These are phyloP conservation scores for Diaporthe velutina DNA, from an alignment of 2,329 filamentous ascomycete genomes.

Conservation along the genomic window DNA sequence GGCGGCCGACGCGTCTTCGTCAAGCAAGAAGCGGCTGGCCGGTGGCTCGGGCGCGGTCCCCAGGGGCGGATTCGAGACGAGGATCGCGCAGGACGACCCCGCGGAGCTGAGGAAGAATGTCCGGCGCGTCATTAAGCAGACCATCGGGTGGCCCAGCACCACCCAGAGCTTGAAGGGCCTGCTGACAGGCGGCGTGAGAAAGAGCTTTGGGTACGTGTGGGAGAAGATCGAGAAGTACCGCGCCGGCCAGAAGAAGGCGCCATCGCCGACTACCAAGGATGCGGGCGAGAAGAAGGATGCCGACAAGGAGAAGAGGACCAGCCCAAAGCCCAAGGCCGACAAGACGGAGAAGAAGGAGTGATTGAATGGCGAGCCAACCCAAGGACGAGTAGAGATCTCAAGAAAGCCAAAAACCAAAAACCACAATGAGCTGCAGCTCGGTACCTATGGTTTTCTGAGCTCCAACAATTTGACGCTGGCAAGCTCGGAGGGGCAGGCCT, in stretches of 20 bases:
- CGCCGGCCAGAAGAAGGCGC: conserved; percentile 53
- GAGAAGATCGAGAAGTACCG: conserved; percentile 83
- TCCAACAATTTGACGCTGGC: neutral
- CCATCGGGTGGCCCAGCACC: conserved; percentile 92
- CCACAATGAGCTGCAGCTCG: neutral
- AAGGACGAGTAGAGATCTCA: neutral
- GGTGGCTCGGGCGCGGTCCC: neutral
- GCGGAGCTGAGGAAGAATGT: conserved; percentile 79
- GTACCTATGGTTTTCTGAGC: neutral
- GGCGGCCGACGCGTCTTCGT: conserved; percentile 76
- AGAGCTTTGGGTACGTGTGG: conserved; percentile 80
- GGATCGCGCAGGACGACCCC: conserved; percentile 80
- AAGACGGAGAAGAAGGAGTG: conserved; percentile 34
- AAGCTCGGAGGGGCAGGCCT: neutral
- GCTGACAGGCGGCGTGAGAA: conserved; percentile 80
- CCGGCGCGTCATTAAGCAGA: conserved; percentile 83
- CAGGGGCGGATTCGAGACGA: conserved; percentile 86
- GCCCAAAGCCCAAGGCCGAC: conserved; percentile 11
- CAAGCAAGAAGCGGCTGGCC: conserved; percentile 9
- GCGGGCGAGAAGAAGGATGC: neutral
- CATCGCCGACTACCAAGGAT: conserved; percentile 17
- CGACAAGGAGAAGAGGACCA: neutral
- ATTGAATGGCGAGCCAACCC: neutral
- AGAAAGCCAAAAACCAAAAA: neutral
- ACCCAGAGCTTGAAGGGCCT: conserved; percentile 88